A percentile compares a stretch with the other conserved stretches of the same genome.
These are phyloP conservation scores for Carex scoparia DNA, from an alignment of 176 grass and related monocot species.

Conservation along the genomic window DNA sequence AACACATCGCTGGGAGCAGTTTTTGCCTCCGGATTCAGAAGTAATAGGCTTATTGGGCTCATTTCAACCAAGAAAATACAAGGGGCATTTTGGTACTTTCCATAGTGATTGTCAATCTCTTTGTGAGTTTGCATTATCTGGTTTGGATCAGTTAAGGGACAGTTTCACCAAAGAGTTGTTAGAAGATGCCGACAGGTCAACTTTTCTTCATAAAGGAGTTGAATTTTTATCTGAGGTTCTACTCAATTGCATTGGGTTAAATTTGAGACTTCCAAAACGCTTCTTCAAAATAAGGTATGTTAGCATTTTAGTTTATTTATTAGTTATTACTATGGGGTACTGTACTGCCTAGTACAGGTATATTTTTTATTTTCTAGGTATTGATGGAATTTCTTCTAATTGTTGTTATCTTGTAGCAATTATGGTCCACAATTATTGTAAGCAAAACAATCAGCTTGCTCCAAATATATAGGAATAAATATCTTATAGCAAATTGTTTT, in stretches of 20 bases:
- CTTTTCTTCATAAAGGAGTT: conserved; percentile 39
- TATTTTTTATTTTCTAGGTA: not conserved
- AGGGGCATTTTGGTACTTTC: not conserved
- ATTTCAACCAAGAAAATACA: conserved; percentile 7
- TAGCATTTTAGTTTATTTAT: not conserved
- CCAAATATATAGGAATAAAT: not conserved
- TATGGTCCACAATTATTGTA: not conserved
- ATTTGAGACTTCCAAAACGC: conserved; percentile 67
- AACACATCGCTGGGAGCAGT: conserved; percentile 34
- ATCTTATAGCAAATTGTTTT: not conserved
- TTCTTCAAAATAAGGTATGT: conserved; percentile 74
- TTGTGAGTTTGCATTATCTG: conserved; percentile 54
- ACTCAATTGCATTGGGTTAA: conserved; percentile 48
- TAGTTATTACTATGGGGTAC: not conserved
- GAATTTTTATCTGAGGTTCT: conserved; percentile 52
- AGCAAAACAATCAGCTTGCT: not conserved
- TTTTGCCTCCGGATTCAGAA: conserved; percentile 33
- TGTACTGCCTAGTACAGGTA: not conserved
- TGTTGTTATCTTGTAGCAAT: not conserved
- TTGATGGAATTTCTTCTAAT: not conserved
- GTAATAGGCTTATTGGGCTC: conserved; percentile 28
- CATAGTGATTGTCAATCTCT: conserved; percentile 35
- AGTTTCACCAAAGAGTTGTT: conserved; percentile 28
- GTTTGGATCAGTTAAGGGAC: conserved; percentile 28
- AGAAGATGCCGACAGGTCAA: conserved; percentile 21